These are phyloP conservation scores for Cadophora luteo-olivacea DNA, from an alignment of 2,329 filamentous ascomycete species.

Conservation along the genomic window DNA sequence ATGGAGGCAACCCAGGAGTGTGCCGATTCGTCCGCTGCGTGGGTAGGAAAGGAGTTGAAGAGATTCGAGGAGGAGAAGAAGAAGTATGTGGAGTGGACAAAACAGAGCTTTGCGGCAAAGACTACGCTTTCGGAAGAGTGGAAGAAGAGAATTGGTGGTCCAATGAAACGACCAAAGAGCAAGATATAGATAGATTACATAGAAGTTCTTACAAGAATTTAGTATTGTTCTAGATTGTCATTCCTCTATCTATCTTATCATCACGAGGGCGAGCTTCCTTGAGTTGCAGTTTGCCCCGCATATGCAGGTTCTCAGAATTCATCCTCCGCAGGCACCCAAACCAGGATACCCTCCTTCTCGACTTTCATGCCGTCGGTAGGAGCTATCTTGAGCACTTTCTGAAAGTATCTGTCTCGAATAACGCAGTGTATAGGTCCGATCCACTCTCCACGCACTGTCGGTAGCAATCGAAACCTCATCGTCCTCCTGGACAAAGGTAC, in stretches of 20 bases:
- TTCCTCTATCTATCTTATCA: slow-evolving; percentile 19
- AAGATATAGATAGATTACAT: slow-evolving; percentile 30
- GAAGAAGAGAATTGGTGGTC: slow-evolving; percentile 42
- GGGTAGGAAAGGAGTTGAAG: slow-evolving; percentile 62
- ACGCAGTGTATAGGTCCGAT: slow-evolving; percentile 71
- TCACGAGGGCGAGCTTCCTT: neutral
- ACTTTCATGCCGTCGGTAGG: slow-evolving; percentile 75
- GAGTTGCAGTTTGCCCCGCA: neutral
- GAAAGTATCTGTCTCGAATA: slow-evolving; percentile 90
- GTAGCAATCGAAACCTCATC: slow-evolving; percentile 76
- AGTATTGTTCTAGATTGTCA: neutral
- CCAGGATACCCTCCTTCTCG: slow-evolving; percentile 67
- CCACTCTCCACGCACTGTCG: slow-evolving; percentile 70
- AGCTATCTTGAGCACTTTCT: slow-evolving; percentile 83
- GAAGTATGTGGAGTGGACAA: slow-evolving; percentile 60
- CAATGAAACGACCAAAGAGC: slow-evolving; percentile 26
- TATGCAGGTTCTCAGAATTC: slow-evolving; percentile 23
- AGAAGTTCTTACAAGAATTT: neutral
- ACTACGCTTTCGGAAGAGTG: slow-evolving; percentile 61
- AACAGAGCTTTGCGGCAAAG: slow-evolving; percentile 58
- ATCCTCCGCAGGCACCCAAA: slow-evolving; percentile 63
- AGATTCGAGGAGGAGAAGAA: slow-evolving; percentile 64
- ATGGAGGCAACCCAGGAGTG: slow-evolving; percentile 77
- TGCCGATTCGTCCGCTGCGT: slow-evolving; percentile 64
- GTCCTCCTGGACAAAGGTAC: slow-evolving; percentile 80